Percentiles rank a stretch among this genome's conserved stretches.
These are phyloP conservation scores for Populus euphratica DNA, from an alignment of 345 rosid genomes.

Conservation along the genomic window DNA sequence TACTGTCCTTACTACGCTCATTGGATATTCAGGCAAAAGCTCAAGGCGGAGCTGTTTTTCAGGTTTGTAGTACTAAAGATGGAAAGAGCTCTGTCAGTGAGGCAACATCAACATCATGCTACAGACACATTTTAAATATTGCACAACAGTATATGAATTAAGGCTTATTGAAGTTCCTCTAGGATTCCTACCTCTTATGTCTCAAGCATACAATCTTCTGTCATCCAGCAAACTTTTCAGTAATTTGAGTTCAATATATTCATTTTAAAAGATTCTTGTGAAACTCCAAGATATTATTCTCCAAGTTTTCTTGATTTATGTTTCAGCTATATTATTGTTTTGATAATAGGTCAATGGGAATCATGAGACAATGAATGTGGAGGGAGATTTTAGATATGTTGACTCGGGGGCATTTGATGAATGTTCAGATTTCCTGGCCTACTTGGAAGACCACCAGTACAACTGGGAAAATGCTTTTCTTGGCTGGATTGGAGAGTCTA, in stretches of 20 bases:
- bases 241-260: neutral
- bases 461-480: slow-evolving; percentile 74
- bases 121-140: neutral
- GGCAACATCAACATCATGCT: neutral
- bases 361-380: slow-evolving; percentile 92
- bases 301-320: neutral
- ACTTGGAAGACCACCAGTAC: slow-evolving; percentile 46
- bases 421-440: slow-evolving; percentile 62
- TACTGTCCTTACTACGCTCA: slow-evolving; percentile 67
- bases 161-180: neutral
- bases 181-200: neutral
- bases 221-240: neutral
- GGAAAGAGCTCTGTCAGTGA: neutral
- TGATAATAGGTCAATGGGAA: slow-evolving; percentile 69
- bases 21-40: slow-evolving; percentile 73
- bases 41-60: slow-evolving; percentile 87
- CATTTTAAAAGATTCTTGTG: too few relatives aligned
- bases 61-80: slow-evolving; percentile 45
- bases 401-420: slow-evolving; percentile 76
- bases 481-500: slow-evolving; percentile 51
- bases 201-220: neutral
- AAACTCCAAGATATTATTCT: neutral
- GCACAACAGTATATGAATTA: neutral
- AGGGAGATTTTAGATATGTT: slow-evolving; percentile 84
- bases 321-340: slow-evolving; percentile 5